Conservation (phyloP, 169 alveolate genomes). For the Blepharisma undulans region DNA sequence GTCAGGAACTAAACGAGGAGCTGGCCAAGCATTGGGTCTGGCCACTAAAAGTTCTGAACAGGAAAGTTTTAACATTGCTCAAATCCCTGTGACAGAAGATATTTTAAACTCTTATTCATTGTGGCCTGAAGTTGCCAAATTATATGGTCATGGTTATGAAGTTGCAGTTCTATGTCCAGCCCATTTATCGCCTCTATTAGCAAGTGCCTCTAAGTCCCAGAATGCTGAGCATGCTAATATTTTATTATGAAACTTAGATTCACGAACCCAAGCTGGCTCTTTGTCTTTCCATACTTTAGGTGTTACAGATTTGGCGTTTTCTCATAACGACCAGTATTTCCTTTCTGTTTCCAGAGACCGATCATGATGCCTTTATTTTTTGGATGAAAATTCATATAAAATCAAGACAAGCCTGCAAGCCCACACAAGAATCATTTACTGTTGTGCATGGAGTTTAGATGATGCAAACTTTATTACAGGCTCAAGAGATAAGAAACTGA, state of each 20-base stretch:
- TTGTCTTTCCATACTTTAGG: conserved; percentile 68
- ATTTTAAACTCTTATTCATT: conserved; percentile 66
- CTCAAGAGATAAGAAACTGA: conserved; percentile 66
- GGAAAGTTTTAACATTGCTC: background rate
- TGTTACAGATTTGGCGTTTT: conserved; percentile 73
- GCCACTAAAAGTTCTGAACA: background rate
- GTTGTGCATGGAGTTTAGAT: conserved; percentile 73
- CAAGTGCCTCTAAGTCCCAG: conserved; percentile 74
- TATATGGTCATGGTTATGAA: conserved; percentile 85
- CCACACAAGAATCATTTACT: conserved; percentile 75
- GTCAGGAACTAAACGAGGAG: background rate
- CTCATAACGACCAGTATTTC: conserved; percentile 70
- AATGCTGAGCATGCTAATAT: conserved; percentile 70
- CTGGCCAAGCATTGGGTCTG: conserved; percentile 22
- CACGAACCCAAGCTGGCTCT: conserved; percentile 52
- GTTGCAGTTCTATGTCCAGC: conserved; percentile 62
- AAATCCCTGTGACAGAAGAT: conserved; percentile 54
- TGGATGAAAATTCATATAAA: background rate
- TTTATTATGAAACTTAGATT: conserved; percentile 68
- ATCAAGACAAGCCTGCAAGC: conserved; percentile 63
- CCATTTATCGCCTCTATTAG: conserved; percentile 63
- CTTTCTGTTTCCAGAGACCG: conserved; percentile 75
- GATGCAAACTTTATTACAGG: conserved; percentile 68
- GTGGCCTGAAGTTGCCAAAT: conserved; percentile 80
- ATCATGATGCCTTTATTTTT: conserved; percentile 25